These are phyloP conservation scores for Salvia rosmarinus DNA, from an alignment of 257 asterid species.

Conservation along the genomic window DNA sequence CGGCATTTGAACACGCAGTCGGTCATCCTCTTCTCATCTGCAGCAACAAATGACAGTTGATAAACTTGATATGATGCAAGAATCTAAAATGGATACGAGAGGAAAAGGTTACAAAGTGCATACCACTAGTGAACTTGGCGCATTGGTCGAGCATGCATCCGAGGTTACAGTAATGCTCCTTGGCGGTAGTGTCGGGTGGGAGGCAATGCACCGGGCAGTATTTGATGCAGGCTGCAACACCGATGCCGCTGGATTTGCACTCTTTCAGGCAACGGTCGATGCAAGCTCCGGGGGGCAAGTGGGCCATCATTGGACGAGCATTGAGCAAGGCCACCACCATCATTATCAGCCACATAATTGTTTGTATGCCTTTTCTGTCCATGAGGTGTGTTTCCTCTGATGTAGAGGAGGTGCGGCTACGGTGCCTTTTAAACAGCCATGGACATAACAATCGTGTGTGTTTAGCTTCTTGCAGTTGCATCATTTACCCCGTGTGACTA, in stretches of 20 bases:
- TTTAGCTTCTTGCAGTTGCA: constrained; percentile 29
- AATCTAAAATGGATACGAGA: neutral
- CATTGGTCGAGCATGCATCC: constrained; percentile 52
- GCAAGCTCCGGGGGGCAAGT: constrained; percentile 50
- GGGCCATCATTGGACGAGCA: constrained; percentile 28
- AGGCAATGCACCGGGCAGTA: constrained; percentile 55
- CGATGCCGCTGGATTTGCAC: constrained; percentile 45
- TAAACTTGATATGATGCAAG: neutral
- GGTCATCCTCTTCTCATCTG: constrained; percentile 52
- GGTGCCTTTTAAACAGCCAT: constrained; percentile 22
- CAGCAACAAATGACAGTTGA: constrained; percentile 9
- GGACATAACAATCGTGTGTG: neutral
- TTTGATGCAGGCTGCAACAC: constrained; percentile 44
- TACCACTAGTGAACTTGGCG: constrained; percentile 45
- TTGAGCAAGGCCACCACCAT: constrained; percentile 27
- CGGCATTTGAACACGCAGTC: constrained; percentile 45
- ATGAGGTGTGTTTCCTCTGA: constrained; percentile 27
- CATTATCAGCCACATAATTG: constrained; percentile 33
- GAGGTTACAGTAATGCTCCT: constrained; percentile 43
- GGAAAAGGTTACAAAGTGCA: neutral
- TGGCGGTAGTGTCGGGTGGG: constrained; percentile 38
- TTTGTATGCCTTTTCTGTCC: constrained; percentile 38
- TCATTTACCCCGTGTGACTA: constrained; percentile 42
- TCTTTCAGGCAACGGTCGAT: constrained; percentile 46
- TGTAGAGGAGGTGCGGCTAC: neutral